Base-by-base conservation (phyloP, 75 land plant species). In the Pinus taeda region DNA sequence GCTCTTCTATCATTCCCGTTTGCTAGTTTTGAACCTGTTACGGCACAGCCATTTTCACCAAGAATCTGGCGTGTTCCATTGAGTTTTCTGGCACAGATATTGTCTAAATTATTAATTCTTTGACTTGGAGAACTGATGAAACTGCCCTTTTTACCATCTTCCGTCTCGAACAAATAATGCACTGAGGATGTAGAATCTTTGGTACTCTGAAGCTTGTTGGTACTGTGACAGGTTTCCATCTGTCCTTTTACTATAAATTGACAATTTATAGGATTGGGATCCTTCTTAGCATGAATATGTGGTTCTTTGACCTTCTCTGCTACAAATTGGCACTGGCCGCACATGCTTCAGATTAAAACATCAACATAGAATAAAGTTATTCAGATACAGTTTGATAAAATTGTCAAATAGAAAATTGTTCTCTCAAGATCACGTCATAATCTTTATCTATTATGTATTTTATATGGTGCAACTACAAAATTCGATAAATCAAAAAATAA, bases 241-340 rank as follows among this genome's bases (percentile, higher is more conserved):
- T 33, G 39, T 15, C 36, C 69, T 30, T 65, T 33, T 33, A 3
- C 4, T 24, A 33, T 65, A 65, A 65, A 30, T 37, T 33, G 39
- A 18, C 69, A 65, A 65, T 14, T 30, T 14, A 4, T 33, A 65
- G 69, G 42, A 65, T 37, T 15, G 18, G 69, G 39, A 65, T 65
- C 69, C 39, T 15, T 15, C 36, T 65, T 65, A 30, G 39, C 69
- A 65, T 65, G 42, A 15, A 65, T 37, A 14, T 33, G 39, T 30
- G 29, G 69, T 29, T 65, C 69, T 30, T 65, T 33, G 17, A 33
- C 39, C 42, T 33, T 24, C 69, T 65, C 69, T 65, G 69, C 69
- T 65, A 65, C 39, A 33, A 30, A 33, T 33, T 65, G 42, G 42
- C 69, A 65, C 36, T 65, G 69, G 69, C 69, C 36, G 69, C 69